Evolutionary conservation across 495 filamentous ascomycete genomes (phyloP).

Genomic region (Bacidia rubella): DNA sequence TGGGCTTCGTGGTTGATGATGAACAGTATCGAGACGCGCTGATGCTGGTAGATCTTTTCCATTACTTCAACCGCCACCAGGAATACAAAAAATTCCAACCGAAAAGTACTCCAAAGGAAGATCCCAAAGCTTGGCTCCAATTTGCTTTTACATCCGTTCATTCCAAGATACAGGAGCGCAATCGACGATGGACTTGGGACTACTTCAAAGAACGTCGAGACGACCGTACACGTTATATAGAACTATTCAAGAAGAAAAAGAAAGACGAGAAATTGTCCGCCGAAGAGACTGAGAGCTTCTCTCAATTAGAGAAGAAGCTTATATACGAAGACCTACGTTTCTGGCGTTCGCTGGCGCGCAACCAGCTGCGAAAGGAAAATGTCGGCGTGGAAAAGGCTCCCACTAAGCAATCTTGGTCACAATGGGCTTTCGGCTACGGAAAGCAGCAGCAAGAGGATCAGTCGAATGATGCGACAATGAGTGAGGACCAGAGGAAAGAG

Average conservation of each 20-base stretch:
- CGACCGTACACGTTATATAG: slow-evolving; percentile 77
- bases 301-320: slow-evolving; percentile 71
- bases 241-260: slow-evolving; percentile 87
- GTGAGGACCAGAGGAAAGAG: slow-evolving; percentile 89
- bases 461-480: slow-evolving; percentile 62
- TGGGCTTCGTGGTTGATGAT: slow-evolving; percentile 88
- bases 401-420: slow-evolving; percentile 61
- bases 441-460: slow-evolving; percentile 50
- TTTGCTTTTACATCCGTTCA: slow-evolving; percentile 84
- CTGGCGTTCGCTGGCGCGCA: slow-evolving; percentile 87
- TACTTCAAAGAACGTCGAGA: slow-evolving; percentile 88
- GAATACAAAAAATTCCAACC: slow-evolving; percentile 92
- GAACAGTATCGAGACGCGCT: slow-evolving; percentile 91
- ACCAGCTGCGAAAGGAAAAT: slow-evolving; percentile 89
- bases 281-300: slow-evolving; percentile 56
- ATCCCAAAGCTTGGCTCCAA: slow-evolving; percentile 78
- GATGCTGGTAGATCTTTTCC: slow-evolving; percentile 97
- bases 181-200: slow-evolving; percentile 82
- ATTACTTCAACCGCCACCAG: slow-evolving; percentile 95
- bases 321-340: slow-evolving; percentile 94
- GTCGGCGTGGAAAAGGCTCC: slow-evolving; percentile 58
- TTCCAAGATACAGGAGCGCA: slow-evolving; percentile 85
- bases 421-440: slow-evolving; percentile 71
- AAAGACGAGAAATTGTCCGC: slow-evolving; percentile 57
- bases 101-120: slow-evolving; percentile 71